phyloP scores from a whole-genome alignment of 495 filamentous ascomycete genomes.

The Glutinoglossum americanum region DNA sequence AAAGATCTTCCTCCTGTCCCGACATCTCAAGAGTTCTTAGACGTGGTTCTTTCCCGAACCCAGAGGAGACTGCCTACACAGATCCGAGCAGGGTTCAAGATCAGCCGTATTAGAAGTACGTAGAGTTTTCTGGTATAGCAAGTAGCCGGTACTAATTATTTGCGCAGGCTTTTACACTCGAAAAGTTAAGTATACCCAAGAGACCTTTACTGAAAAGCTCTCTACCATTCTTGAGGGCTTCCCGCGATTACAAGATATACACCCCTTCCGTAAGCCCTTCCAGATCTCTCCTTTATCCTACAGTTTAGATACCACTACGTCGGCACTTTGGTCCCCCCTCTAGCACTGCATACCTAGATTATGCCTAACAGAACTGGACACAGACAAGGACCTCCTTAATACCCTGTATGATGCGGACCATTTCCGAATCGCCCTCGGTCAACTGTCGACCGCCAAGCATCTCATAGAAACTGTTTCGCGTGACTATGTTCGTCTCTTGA shows the following conservation, averaged over 20 bases:
- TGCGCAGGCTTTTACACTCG: conserved; percentile 68
- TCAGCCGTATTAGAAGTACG: conserved; percentile 71
- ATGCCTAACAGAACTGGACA: conserved; percentile 6
- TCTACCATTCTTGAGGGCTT: conserved; percentile 77
- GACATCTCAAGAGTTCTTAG: conserved; percentile 83
- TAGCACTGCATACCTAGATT: not conserved
- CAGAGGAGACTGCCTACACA: conserved; percentile 89
- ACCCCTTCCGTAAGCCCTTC: conserved; percentile 65
- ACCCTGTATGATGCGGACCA: conserved; percentile 93
- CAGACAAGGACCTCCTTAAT: conserved; percentile 61
- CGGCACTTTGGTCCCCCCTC: not conserved
- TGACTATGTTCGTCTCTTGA: conserved; percentile 82
- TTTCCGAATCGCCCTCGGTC: conserved; percentile 88
- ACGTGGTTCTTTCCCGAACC: conserved; percentile 86
- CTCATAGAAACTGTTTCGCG: conserved; percentile 87
- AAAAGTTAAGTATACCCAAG: conserved; percentile 97
- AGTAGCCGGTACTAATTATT: conserved; percentile 3
- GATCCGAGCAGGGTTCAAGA: conserved; percentile 90
- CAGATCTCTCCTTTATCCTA: not conserved
- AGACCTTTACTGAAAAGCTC: conserved; percentile 90
- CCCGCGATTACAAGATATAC: conserved; percentile 81
- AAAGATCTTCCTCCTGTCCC: conserved; percentile 61
- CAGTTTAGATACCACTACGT: not conserved
- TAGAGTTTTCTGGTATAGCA: not conserved
- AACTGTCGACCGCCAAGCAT: conserved; percentile 86